These are phyloP conservation scores for Salvia rosmarinus DNA, from an alignment of 257 asterid genomes.

Conservation along the genomic window DNA sequence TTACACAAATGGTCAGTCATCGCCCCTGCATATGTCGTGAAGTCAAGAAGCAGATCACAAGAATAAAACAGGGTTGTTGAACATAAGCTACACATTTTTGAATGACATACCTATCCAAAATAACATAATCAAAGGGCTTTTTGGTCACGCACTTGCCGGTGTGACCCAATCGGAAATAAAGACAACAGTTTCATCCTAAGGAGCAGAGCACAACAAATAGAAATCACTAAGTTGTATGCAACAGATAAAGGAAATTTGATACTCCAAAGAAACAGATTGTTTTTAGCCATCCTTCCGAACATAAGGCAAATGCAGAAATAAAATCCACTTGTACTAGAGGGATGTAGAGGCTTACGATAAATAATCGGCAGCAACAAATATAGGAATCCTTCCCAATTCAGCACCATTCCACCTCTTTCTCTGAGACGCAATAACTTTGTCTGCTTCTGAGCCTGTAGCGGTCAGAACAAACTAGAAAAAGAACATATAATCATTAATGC, in stretches of 20 bases:
- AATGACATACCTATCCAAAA: not conserved
- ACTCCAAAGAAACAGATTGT: not conserved
- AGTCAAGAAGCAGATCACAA: conserved; percentile 6
- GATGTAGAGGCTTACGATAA: conserved; percentile 64
- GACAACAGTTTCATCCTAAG: conserved; percentile 66
- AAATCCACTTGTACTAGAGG: not conserved
- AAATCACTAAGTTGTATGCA: not conserved
- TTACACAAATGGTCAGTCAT: not conserved
- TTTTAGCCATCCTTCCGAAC: not conserved
- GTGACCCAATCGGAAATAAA: conserved; percentile 48
- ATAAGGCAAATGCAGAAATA: not conserved
- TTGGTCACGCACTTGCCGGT: conserved; percentile 33
- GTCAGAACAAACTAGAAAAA: conserved; percentile 79
- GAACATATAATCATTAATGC: conserved; percentile 22
- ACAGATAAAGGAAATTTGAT: not conserved
- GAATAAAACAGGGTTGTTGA: not conserved
- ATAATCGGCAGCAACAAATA: conserved; percentile 74
- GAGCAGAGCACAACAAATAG: not conserved
- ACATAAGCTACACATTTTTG: not conserved
- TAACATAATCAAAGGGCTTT: conserved; percentile 39
- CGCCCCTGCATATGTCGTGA: not conserved
- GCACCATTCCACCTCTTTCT: conserved; percentile 81
- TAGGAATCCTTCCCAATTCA: conserved; percentile 86
- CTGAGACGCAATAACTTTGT: conserved; percentile 63
- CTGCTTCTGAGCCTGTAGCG: conserved; percentile 92